phyloP scores from a whole-genome alignment of 1,139 yeast genomes.

The Candida sp. region DNA sequence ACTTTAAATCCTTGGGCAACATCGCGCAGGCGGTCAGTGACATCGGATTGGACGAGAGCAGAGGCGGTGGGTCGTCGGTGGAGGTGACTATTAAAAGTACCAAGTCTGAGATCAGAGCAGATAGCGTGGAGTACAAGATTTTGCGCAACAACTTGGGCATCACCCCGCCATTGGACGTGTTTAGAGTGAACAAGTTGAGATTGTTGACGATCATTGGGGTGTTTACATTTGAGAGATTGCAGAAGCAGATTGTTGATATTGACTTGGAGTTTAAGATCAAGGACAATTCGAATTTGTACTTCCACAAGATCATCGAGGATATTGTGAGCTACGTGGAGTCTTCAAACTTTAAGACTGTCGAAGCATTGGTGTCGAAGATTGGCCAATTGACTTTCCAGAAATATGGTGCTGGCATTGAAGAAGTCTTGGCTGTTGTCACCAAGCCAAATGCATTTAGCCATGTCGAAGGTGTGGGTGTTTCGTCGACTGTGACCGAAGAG shows the following conservation, averaged over 20 bases:
- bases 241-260: conserved; percentile 71
- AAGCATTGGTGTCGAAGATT: conserved; percentile 81
- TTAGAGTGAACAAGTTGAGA: conserved; percentile 56
- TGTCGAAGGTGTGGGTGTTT: conserved; percentile 92
- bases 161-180: conserved; percentile 21
- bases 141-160: conserved; percentile 24
- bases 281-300: conserved; percentile 34
- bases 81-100: conserved; percentile 49
- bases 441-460: conserved; percentile 90
- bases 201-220: conserved; percentile 86
- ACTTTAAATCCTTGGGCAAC: conserved; percentile 55
- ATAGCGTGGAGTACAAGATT: conserved; percentile 43
- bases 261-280: conserved; percentile 54
- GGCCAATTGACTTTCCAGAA: conserved; percentile 62
- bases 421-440: conserved; percentile 62
- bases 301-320: conserved; percentile 45
- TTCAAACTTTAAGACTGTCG: conserved; percentile 89
- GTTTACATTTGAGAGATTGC: conserved; percentile 84
- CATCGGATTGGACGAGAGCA: conserved; percentile 50
- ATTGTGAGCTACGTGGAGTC: conserved; percentile 65
- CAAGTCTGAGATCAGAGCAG: conserved; percentile 63
- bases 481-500: conserved; percentile 53
- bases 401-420: conserved; percentile 33
- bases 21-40: conserved; percentile 60
- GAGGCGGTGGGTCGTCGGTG: conserved; percentile 57